phyloP scores from a whole-genome alignment of 495 filamentous ascomycete genomes.

The Daldinia childiae region DNA sequence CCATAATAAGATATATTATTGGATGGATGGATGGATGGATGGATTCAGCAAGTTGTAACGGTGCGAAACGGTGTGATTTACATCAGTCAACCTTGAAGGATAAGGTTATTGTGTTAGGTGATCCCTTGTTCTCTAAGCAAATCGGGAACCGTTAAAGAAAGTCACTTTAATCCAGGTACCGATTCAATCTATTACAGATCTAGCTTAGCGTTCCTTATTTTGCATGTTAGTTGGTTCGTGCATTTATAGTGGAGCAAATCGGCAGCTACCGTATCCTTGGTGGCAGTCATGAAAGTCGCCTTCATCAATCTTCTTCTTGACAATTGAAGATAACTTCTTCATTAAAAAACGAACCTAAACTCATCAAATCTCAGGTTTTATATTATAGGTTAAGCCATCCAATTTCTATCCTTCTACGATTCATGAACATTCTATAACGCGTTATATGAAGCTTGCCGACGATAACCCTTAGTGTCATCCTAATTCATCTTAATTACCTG shows the following conservation, averaged over 20 bases:
- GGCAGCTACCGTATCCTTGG: slow-evolving; percentile 16
- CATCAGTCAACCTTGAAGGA: neutral
- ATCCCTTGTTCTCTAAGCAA: neutral
- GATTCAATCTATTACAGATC: slow-evolving; percentile 15
- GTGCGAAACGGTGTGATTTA: neutral
- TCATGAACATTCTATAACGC: neutral
- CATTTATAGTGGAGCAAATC: slow-evolving; percentile 18
- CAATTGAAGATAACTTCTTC: slow-evolving; percentile 2
- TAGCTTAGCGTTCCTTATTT: slow-evolving; percentile 19
- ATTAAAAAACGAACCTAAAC: slow-evolving; percentile 1
- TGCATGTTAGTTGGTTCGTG: slow-evolving; percentile 22
- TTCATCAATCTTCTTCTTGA: slow-evolving; percentile 23
- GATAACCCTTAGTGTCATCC: slow-evolving; percentile 7
- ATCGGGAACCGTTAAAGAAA: neutral
- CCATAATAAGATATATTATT: too few species aligned
- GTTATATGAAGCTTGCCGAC: slow-evolving; percentile 1
- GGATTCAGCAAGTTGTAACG: neutral
- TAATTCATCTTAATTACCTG: neutral
- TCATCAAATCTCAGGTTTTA: neutral
- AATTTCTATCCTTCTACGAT: neutral
- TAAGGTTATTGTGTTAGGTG: neutral
- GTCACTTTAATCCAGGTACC: slow-evolving; percentile 14
- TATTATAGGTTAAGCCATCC: neutral
- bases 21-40: neutral
- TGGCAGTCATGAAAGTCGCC: slow-evolving; percentile 25